Base-by-base conservation (phyloP, 1,139 yeast species). In the Diutina catenulata region DNA sequence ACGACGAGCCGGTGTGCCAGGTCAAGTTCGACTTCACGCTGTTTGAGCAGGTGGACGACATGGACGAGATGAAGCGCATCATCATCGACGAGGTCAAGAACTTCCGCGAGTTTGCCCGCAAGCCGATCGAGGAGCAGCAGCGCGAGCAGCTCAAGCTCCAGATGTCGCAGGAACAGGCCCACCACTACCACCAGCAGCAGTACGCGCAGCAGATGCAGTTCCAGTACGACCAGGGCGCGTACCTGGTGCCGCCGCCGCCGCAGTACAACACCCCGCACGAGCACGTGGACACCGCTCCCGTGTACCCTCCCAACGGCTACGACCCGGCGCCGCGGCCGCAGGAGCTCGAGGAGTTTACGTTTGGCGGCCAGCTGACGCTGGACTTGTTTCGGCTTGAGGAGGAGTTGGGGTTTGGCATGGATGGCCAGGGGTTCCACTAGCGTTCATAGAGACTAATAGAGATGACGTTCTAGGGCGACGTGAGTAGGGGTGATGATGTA, bases 1-100 rank as follows among this genome's bases (percentile, higher is more conserved):
- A 76, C 23, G 98, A 91, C 54, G 98, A 91, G 57, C 95, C 95
- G 4, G 78, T 70, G 33, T 87, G 96, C 56, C 77, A 78, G 39
- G 64, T 74, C 3, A 80, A 81, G 49, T 88, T 91, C 57, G 95
- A 91, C 54, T 91, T 91, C 54, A 65, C 63, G 44, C 68, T 84
- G 5, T 91, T 91, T 56, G 98, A 91, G 60, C 80, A 75, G 11
- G 81, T 82, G 28, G 88, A 86, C 44, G 95, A 87, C 47, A 66
- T 84, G 55, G 81, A 74, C 10, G 62, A 72, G 20, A 81, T 91
- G 83, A 76, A 76, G 49, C 68, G 72, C 45, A 74, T 86, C 71
- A 84, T 91, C 32, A 57, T 84, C 25, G 79, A 83, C 33, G 97
- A 91, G 52, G 97, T 91, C 3, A 68, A 69, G 41, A 62, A 70